Conservation (phyloP, 129 eudicot species). For the Escallonia rubra region DNA sequence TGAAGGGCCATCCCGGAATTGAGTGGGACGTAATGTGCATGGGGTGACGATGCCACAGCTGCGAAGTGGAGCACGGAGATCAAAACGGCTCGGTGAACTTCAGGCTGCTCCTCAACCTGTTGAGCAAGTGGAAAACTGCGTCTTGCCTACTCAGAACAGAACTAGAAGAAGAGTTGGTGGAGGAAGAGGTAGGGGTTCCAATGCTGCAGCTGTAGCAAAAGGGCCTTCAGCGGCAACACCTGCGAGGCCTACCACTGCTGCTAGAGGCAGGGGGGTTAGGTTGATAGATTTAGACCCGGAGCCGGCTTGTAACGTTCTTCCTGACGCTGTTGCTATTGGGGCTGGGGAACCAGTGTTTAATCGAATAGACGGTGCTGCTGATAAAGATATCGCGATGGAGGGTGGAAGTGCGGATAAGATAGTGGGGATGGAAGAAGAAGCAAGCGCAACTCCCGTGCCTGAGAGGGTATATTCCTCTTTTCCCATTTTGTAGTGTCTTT, state of each 20-base stretch:
- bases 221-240: constrained; percentile 59
- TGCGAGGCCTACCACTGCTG: constrained; percentile 55
- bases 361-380: constrained; percentile 49
- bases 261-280: constrained; percentile 88
- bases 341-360: constrained; percentile 43
- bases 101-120: constrained; percentile 76
- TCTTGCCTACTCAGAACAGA: constrained; percentile 56
- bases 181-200: constrained; percentile 86
- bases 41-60: constrained; percentile 99
- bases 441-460: constrained; percentile 78
- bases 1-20: constrained; percentile 24
- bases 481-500: not conserved
- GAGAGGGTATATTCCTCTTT: constrained; percentile 61
- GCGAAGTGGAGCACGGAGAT: constrained; percentile 99
- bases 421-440: constrained; percentile 79
- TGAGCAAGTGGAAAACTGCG: constrained; percentile 47
- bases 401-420: constrained; percentile 81
- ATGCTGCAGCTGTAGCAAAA: constrained; percentile 75
- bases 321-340: constrained; percentile 50
- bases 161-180: constrained; percentile 76
- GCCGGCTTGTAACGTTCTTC: constrained; percentile 57
- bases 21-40: constrained; percentile 67
- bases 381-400: constrained; percentile 79
- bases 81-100: constrained; percentile 91
- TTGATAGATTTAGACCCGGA: constrained; percentile 85